Evolutionary conservation across 1,284 basidiomycete genomes (phyloP), one percentile per base, ranked within the genome.

Genomic region (Marasmius oreades): DNA sequence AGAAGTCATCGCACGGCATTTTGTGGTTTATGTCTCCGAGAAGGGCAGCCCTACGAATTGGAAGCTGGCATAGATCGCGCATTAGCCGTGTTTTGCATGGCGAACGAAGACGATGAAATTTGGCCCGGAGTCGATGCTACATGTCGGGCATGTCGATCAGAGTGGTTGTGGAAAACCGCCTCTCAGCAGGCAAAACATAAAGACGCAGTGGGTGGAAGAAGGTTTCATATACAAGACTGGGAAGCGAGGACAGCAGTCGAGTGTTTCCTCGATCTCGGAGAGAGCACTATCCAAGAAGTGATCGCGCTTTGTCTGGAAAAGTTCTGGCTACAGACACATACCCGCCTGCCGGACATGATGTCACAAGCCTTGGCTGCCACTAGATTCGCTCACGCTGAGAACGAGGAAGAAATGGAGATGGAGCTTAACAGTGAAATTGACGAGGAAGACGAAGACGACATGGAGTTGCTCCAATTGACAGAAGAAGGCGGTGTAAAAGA

Each of bases 21-120:
- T 61, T 90, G 88, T 60, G 84, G 84, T 0, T 65, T 88, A 7
- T 90, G 88, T 66, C 74, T 90, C 5, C 78, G 81, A n/a, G 84
- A 88, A 58, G 74, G 78, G 0, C 77, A 79, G 5, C 64, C 71
- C 0, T 70, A 70, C 23, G 79, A 80, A 55, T 62, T 10, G 58
- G 54, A 55, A 50, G 33, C 47, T 16, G 51, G 31, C 50, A 70
- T 14, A 73, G 77, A 58, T 62, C 75, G 52, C 66, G 69, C 56
- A 56, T 75, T 61, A 55, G 62, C 69, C 44, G 75, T 84, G 5
- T 78, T 74, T 36, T 80, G 83, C 58, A 70, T 80, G 3, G 85
- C 86, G 64, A 90, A 89, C 62, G 86, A 89, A 60, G 87, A 90
- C 64, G 77, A 81, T 16, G 82, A 86, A 12, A 78, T 79, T 0